Conservation (phyloP, 257 asterid genomes). For the Solanum appendiculatum region DNA sequence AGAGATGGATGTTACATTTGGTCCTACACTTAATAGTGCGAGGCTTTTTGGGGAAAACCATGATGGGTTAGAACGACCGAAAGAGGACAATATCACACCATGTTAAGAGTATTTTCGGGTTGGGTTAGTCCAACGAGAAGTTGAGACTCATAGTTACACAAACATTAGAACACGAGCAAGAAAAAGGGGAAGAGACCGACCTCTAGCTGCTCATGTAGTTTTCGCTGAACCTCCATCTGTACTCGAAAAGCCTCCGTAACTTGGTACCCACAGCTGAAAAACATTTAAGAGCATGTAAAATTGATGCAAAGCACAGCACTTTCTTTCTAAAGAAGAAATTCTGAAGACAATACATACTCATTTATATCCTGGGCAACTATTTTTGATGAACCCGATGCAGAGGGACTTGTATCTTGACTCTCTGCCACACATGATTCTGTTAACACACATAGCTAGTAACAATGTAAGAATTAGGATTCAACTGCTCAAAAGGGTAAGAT, state of each 20-base stretch:
- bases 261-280: conserved; percentile 57
- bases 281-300: neutral
- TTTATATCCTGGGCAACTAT: conserved; percentile 52
- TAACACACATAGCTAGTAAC: neutral
- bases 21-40: neutral
- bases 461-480: neutral
- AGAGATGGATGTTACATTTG: neutral
- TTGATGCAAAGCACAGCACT: neutral
- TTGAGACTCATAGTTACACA: neutral
- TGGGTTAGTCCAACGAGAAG: neutral
- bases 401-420: conserved; percentile 75
- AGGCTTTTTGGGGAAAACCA: neutral
- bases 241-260: conserved; percentile 87
- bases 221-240: conserved; percentile 86
- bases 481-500: neutral
- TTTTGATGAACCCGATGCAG: conserved; percentile 58
- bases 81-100: neutral
- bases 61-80: neutral
- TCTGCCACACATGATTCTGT: conserved; percentile 69
- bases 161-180: neutral
- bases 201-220: conserved; percentile 86
- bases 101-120: neutral
- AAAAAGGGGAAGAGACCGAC: conserved; percentile 18
- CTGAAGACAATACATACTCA: conserved; percentile 34
- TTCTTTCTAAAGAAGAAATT: neutral